phyloP scores from a whole-genome alignment of 345 rosid genomes.

The Populus tremula region DNA sequence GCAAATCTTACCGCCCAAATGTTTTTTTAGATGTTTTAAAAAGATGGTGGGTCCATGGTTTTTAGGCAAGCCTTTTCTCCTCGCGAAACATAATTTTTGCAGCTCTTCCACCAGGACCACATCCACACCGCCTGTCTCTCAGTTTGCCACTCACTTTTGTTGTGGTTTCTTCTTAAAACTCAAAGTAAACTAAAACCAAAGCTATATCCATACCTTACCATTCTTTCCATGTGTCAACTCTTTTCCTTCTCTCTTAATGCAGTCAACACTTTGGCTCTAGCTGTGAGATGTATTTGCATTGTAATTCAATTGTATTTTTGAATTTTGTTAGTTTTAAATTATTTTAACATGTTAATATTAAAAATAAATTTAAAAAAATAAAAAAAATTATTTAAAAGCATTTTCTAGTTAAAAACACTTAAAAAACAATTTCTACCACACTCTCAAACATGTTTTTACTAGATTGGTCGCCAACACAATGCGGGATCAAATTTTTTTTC shows the following conservation, averaged over 20 bases:
- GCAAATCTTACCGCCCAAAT: background rate
- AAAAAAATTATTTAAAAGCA: no score
- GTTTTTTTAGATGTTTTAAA: background rate
- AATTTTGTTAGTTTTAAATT: no score
- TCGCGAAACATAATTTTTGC: background rate
- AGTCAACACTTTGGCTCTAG: background rate
- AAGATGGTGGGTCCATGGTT: background rate
- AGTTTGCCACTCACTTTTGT: background rate
- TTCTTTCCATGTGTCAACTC: constrained; percentile 1
- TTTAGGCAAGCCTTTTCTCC: background rate
- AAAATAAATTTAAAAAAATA: no score
- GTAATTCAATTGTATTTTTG: no score
- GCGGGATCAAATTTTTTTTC: no score
- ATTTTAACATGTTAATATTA: no score
- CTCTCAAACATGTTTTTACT: no score
- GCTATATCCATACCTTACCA: background rate
- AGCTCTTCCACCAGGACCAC: background rate
- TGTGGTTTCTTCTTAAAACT: background rate
- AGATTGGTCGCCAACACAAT: no score
- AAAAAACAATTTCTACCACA: no score
- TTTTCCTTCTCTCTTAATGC: background rate
- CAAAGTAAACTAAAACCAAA: background rate
- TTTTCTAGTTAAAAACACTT: no score
- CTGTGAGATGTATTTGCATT: no score
- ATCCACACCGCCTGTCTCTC: background rate